Evolutionary conservation across 75 land plant genomes (phyloP).

Genomic region (Pinus tabuliformis): DNA sequence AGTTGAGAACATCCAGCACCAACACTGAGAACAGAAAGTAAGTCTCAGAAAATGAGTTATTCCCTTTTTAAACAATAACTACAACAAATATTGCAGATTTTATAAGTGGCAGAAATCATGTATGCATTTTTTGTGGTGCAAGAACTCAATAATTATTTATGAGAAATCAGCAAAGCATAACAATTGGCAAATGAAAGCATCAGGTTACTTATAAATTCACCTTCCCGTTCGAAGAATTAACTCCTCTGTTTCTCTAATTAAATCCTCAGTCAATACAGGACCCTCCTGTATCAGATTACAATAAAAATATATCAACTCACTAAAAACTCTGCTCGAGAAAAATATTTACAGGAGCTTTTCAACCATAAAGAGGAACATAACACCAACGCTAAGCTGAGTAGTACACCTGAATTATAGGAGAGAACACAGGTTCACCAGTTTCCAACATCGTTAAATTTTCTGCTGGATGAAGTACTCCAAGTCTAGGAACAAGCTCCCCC

Average conservation of each 20-base stretch:
- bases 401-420: constrained; percentile 83
- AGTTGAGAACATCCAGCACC: constrained; percentile 99
- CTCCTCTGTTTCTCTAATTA: constrained; percentile 89
- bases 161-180: too few species aligned
- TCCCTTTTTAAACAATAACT: constrained; percentile 1
- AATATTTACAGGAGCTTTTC: background rate
- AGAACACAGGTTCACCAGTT: constrained; percentile 85
- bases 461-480: constrained; percentile 72
- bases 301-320: background rate
- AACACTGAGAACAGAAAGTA: constrained; percentile 52
- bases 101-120: background rate
- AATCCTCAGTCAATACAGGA: constrained; percentile 90
- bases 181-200: too few species aligned
- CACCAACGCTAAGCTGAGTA: background rate
- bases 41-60: background rate
- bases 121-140: background rate
- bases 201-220: constrained; percentile 25
- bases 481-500: constrained; percentile 67
- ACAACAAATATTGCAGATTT: background rate
- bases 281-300: constrained; percentile 61
- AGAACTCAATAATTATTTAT: too few species aligned
- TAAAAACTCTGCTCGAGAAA: background rate
- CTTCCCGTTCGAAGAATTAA: constrained; percentile 93
- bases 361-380: background rate
- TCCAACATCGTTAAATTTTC: constrained; percentile 75